Base-by-base conservation (phyloP, 352 stramenopile species). In the Phytophthora cryptogea region DNA sequence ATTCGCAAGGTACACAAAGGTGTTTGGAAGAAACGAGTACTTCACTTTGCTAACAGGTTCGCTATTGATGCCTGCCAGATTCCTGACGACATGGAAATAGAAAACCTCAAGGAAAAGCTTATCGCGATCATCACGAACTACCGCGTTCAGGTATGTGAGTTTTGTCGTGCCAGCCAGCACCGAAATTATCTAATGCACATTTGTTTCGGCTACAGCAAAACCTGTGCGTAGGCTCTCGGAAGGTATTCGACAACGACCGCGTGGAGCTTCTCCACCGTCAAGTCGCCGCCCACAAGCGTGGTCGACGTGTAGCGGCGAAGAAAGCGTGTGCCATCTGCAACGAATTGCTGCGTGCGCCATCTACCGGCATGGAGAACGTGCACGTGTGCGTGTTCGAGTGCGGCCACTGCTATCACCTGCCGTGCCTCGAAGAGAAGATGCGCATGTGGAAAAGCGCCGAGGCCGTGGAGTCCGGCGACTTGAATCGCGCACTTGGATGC, bases 331-430 rank as follows among this genome's bases (percentile, higher is more conserved):
- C 74, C 9, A 84, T 94, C 41, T 94, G 86, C 57, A 76, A 54
- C 45, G 72, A 89, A 14, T 40, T 84, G 17, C 44, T 94, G 17
- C 79, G 80, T 2, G 66, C 79, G 8, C 65, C 75, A 11, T 77
- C 76, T 0, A 70, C 72, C 3, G 66, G 74, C n/a, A 81, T 74
- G 53, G 74, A 78, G 50, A 79, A 52, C 26, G 67, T 83, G 6
- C 82, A 88, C 59, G 73, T 81, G 45, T 94, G 85, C 46, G 80
- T 89, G 16, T 94, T 92, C 43, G 86, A 92, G 59, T 94, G 86
- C 61, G 83, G 86, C 11, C 86, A 94, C 42, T 86, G 77, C 54
- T 94, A 92, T 61, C 86, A 94, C 49, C 56, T 91, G 14, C 72
- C 78, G 31, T 94, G 86, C 44, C 63, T 94, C 7, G 81, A 92